Evolutionary conservation across 2,329 filamentous ascomycete species (phyloP), one percentile per base, ranked within the genome.

Genomic region (Fusarium goolgardi): DNA sequence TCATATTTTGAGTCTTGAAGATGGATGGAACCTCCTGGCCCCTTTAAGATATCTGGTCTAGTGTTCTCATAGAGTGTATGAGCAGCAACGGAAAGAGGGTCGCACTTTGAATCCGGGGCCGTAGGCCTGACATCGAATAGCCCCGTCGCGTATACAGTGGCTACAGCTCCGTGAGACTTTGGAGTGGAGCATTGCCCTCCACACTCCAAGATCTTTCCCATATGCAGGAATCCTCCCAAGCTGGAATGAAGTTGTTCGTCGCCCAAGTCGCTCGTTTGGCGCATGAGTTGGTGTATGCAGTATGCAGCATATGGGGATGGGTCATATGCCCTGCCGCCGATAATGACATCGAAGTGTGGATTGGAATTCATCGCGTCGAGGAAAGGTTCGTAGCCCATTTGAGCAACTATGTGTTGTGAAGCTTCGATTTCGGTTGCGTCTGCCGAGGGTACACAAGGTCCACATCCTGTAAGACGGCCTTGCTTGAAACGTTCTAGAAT

Each of bases 201-300:
- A 21, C 84, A 87, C 65, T 86, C 85, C 74, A 86, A 78, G 12
- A 86, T 83, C 75, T 88, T 81, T 0, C 82, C 85, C 83, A 87
- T 85, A 66, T 86, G 83, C 10, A 76, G 76, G 34, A 81, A 80
- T 0, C 77, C 78, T 0, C 82, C 83, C 4, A 75, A 46, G 0
- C 59, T 63, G 0, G 59, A 59, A 7, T 67, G 47, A 0, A 71
- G 37, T 0, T 51, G 32, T 6, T 40, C 40, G 0, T 13, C 6
- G 1, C 21, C 40, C 1, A 64, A 35, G 2, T 46, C 18, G 0
- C 13, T 54, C 6, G 55, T 23, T 18, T 71, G 69, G 0, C 37
- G 51, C 44, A 55, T 67, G 1, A 72, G 49, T 6, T 72, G 70
- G 2, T 66, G 41, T 1, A 46, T 31, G 0, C 61, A 72, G n/a